Conservation (phyloP, 148 eudicot genomes). For the Cornus controversa region DNA sequence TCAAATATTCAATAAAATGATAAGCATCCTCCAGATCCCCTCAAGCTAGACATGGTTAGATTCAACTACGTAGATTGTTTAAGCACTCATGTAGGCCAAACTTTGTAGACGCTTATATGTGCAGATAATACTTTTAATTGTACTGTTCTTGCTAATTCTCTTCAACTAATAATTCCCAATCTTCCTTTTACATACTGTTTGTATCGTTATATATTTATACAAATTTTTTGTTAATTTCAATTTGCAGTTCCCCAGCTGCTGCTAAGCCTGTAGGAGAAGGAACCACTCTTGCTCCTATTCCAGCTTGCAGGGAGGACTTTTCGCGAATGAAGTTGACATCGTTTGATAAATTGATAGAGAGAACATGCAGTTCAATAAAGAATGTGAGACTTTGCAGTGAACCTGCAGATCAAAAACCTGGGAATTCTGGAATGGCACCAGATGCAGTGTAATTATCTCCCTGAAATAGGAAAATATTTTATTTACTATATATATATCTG, state of each 20-base stretch:
- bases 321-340: conserved; percentile 79
- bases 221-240: neutral
- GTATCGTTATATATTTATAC: conserved; percentile 3
- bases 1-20: neutral
- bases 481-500: neutral
- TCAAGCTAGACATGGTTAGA: neutral
- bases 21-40: neutral
- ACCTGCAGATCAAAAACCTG: conserved; percentile 60
- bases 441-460: conserved; percentile 84
- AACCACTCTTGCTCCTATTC: conserved; percentile 64
- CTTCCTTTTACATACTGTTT: neutral
- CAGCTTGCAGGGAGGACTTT: conserved; percentile 93
- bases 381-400: conserved; percentile 80
- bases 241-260: conserved; percentile 46
- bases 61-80: neutral
- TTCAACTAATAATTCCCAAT: neutral
- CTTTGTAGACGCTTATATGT: neutral
- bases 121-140: neutral
- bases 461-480: neutral
- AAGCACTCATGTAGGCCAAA: neutral
- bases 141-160: neutral
- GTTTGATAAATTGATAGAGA: conserved; percentile 78
- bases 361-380: conserved; percentile 77
- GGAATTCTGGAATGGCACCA: conserved; percentile 85
- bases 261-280: conserved; percentile 36